Percentiles rank a stretch among this genome's conserved stretches.
phyloP scores from a whole-genome alignment of 73 alveolate genomes.

The Chromera velia region DNA sequence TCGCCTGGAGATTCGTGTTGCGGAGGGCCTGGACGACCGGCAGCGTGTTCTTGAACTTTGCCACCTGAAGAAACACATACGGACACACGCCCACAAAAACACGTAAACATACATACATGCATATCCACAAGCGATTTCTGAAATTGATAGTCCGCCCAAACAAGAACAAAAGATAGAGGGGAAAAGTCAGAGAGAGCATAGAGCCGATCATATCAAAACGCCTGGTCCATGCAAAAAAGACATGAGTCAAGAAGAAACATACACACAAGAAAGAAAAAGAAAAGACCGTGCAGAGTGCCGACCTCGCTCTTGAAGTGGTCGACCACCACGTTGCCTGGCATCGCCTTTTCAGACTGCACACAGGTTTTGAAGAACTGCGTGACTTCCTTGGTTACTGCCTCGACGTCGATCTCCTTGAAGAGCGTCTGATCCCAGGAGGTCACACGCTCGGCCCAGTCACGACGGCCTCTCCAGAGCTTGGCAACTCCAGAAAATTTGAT shows the following conservation, averaged over 20 bases:
- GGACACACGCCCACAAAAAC: no score
- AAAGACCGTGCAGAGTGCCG: no score
- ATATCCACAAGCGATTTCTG: no score
- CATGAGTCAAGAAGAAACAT: no score
- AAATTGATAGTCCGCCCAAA: no score
- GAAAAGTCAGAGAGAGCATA: no score
- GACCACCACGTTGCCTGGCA: neutral
- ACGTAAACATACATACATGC: neutral
- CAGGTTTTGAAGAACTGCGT: neutral
- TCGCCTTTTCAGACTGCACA: neutral
- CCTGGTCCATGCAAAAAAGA: no score
- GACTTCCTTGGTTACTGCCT: conserved; percentile 24
- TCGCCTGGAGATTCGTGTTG: conserved; percentile 22
- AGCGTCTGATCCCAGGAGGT: conserved; percentile 26
- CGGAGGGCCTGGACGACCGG: conserved; percentile 44
- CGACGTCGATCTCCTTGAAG: conserved; percentile 33
- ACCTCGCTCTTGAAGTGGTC: neutral
- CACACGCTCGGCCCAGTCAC: conserved; percentile 25
- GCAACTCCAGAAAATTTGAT: conserved; percentile 5
- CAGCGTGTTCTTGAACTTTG: conserved; percentile 40
- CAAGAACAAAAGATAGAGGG: no score
- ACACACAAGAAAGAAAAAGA: no score
- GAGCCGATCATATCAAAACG: no score
- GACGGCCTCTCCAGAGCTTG: conserved; percentile 42
- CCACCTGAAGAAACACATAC: neutral